These are phyloP conservation scores for Phascolomyces articulosus DNA, from an alignment of 371 early-diverging fungal genomes.

Conservation along the genomic window DNA sequence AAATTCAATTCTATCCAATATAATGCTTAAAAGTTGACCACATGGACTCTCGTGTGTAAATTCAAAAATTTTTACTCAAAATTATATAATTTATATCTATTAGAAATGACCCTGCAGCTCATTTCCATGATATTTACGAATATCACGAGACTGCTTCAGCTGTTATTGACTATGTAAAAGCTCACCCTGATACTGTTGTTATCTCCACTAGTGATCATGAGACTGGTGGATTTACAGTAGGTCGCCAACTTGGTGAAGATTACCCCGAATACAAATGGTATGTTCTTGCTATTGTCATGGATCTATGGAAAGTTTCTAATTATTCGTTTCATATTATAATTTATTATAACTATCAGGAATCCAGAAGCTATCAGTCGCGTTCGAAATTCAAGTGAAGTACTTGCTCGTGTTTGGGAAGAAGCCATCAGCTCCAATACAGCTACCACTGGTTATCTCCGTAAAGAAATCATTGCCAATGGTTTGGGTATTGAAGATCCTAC, in stretches of 20 bases:
- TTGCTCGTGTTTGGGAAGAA: conserved; percentile 21
- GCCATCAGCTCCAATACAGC: conserved; percentile 1
- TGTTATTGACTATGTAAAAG: conserved; percentile 65
- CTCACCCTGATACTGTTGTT: conserved; percentile 69
- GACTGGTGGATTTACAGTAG: conserved; percentile 60
- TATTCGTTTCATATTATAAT: too few relatives aligned
- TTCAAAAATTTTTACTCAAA: too few relatives aligned
- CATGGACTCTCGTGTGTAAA: too few relatives aligned
- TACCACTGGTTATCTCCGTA: conserved; percentile 24
- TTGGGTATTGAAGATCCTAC: conserved; percentile 62
- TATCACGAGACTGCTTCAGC: conserved; percentile 68
- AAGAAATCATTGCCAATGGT: conserved; percentile 51
- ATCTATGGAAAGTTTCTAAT: too few relatives aligned
- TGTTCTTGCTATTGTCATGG: not conserved
- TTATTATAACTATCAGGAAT: conserved; percentile 12
- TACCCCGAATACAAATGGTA: conserved; percentile 79
- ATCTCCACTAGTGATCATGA: conserved; percentile 71
- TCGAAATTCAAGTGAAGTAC: conserved; percentile 55
- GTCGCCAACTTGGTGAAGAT: conserved; percentile 46
- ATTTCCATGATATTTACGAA: conserved; percentile 73
- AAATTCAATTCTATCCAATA: too few relatives aligned
- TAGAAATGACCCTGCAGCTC: conserved; percentile 80
- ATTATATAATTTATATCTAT: not conserved
- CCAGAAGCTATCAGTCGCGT: conserved; percentile 65
- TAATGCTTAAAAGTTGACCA: too few relatives aligned